Evolutionary conservation across 768 basidiomycete genomes (phyloP).

Genomic region (Mycena filopes): DNA sequence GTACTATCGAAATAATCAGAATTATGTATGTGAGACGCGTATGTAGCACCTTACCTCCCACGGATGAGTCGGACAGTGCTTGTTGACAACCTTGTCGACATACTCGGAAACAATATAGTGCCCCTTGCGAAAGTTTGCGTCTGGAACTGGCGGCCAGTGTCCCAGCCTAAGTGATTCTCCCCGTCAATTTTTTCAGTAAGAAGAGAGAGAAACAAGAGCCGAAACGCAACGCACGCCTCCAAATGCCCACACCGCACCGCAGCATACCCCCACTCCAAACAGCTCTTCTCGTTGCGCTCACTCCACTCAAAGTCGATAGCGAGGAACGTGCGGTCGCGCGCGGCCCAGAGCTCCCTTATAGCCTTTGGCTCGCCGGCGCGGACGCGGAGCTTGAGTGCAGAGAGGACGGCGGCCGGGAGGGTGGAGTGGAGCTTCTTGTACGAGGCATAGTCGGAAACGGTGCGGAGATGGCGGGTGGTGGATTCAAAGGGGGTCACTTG

Average conservation of each 20-base stretch:
- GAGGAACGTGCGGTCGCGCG: slow-evolving; percentile 77
- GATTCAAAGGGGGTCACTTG: slow-evolving; percentile 77
- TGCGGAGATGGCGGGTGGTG: slow-evolving; percentile 72
- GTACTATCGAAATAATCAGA: slow-evolving; percentile 55
- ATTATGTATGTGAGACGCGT: slow-evolving; percentile 21
- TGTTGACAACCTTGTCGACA: slow-evolving; percentile 71
- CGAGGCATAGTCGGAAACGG: slow-evolving; percentile 70
- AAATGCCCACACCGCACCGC: slow-evolving; percentile 79
- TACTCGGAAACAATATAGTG: slow-evolving; percentile 82
- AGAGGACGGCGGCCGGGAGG: slow-evolving; percentile 73
- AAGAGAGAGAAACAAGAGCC: too few relatives aligned
- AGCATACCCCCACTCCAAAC: slow-evolving; percentile 87
- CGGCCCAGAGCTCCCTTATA: slow-evolving; percentile 74
- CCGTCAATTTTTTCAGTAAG: not conserved
- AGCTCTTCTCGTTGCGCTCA: slow-evolving; percentile 74
- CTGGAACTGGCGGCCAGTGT: slow-evolving; percentile 83
- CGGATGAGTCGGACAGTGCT: slow-evolving; percentile 69
- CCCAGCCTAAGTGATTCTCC: slow-evolving; percentile 55
- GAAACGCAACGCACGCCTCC: slow-evolving; percentile 61
- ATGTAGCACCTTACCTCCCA: slow-evolving; percentile 67
- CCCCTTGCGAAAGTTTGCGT: slow-evolving; percentile 80
- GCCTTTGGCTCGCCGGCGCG: slow-evolving; percentile 73
- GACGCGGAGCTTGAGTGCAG: slow-evolving; percentile 73
- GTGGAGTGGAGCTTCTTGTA: slow-evolving; percentile 80
- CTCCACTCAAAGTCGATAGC: slow-evolving; percentile 81